Conservation (phyloP, 306 rosid genomes). For the Prunus mume region DNA sequence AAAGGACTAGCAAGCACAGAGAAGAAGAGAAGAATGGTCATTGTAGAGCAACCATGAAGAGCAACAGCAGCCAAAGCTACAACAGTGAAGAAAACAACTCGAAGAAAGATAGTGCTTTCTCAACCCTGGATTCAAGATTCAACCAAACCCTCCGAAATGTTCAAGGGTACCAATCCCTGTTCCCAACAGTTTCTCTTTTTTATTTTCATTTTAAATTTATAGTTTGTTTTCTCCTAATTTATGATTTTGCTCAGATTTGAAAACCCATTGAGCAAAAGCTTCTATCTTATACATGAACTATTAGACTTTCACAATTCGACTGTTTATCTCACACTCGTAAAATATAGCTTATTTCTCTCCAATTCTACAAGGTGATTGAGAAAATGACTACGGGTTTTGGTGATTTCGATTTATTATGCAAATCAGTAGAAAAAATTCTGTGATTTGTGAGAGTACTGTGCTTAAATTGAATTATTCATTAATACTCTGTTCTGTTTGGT, state of each 20-base stretch:
- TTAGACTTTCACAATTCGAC: neutral
- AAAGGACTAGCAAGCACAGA: neutral
- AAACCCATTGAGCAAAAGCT: conserved; percentile 7
- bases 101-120: conserved; percentile 32
- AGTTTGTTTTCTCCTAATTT: conserved; percentile 15
- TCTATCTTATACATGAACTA: conserved; percentile 12
- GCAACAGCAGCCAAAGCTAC: conserved; percentile 31
- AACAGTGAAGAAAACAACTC: conserved; percentile 36
- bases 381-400: conserved; percentile 11
- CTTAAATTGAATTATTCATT: conserved; percentile 7
- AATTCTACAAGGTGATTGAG: conserved; percentile 12
- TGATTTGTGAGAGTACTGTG: conserved; percentile 27
- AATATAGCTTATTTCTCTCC: conserved; percentile 21
- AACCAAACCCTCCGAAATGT: conserved; percentile 89
- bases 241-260: conserved; percentile 25
- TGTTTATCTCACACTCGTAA: neutral
- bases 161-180: conserved; percentile 57
- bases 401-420: conserved; percentile 20
- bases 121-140: conserved; percentile 69
- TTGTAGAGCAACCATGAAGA: conserved; percentile 54
- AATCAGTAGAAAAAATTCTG: neutral
- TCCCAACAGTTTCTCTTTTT: neutral
- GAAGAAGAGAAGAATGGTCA: conserved; percentile 6
- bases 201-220: neutral
- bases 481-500: conserved; percentile 18